Percentiles rank a stretch among this genome's conserved stretches.
phyloP scores from a whole-genome alignment of 306 rosid species.

The Cucurbita ficifolia region DNA sequence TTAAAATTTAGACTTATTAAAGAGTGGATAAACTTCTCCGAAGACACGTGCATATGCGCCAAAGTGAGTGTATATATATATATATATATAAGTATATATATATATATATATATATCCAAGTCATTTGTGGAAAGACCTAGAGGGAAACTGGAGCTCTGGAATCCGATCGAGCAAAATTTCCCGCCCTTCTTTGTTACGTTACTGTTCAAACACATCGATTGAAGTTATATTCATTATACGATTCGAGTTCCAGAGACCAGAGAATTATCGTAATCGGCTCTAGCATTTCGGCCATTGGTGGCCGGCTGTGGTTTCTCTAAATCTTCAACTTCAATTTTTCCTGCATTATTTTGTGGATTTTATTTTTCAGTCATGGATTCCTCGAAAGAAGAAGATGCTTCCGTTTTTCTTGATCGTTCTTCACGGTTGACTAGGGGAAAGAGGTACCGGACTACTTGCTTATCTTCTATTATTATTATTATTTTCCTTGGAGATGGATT shows the following conservation, averaged over 20 bases:
- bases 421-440: slow-evolving; percentile 75
- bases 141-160: not conserved
- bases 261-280: not conserved
- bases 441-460: slow-evolving; percentile 8
- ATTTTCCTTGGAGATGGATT: not conserved
- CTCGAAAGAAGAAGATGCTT: slow-evolving; percentile 14
- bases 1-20: too few species aligned
- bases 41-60: too few species aligned
- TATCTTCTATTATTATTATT: not conserved
- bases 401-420: slow-evolving; percentile 37
- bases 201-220: not conserved
- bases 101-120: too few species aligned
- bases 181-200: not conserved
- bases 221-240: not conserved
- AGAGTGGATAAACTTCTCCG: too few species aligned
- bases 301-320: not conserved
- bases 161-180: not conserved
- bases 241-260: not conserved
- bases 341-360: not conserved
- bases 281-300: not conserved
- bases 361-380: slow-evolving; percentile 18
- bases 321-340: not conserved
- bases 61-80: too few species aligned
- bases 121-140: not conserved
- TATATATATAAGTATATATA: too few species aligned